Conservation (phyloP, 148 eudicot species). For the Rheum nobile region DNA sequence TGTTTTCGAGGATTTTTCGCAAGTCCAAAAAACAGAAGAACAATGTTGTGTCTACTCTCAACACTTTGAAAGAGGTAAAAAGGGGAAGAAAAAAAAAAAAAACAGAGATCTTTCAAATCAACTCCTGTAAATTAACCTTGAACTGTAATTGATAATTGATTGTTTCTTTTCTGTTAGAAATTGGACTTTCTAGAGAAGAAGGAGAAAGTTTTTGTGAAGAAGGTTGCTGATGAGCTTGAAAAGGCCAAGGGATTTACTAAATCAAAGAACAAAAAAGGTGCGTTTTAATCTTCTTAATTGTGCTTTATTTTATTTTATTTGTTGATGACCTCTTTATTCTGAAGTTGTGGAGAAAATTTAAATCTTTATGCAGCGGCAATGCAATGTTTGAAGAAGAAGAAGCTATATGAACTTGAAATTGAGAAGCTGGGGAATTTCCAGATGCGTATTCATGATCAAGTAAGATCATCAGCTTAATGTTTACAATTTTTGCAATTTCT, state of each 20-base stretch:
- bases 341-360: background rate
- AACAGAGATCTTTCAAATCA: no score
- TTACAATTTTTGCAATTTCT: background rate
- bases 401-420: constrained; percentile 67
- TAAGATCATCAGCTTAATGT: background rate
- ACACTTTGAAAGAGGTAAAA: no score
- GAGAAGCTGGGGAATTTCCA: constrained; percentile 84
- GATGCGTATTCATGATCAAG: constrained; percentile 87
- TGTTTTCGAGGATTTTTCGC: no score
- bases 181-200: constrained; percentile 34
- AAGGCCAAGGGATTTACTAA: constrained; percentile 27
- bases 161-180: constrained; percentile 17
- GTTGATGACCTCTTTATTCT: no score
- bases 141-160: no score
- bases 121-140: no score
- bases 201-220: constrained; percentile 24
- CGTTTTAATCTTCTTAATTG: background rate
- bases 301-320: no score
- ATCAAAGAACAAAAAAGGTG: constrained; percentile 32
- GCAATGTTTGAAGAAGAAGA: constrained; percentile 80
- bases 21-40: no score
- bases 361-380: constrained; percentile 60
- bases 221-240: constrained; percentile 28
- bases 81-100: no score
- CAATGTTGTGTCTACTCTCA: no score